Percentiles rank a stretch among this genome's conserved stretches.
Conservation (phyloP, 306 rosid species). For the Styphnolobium japonicum region DNA sequence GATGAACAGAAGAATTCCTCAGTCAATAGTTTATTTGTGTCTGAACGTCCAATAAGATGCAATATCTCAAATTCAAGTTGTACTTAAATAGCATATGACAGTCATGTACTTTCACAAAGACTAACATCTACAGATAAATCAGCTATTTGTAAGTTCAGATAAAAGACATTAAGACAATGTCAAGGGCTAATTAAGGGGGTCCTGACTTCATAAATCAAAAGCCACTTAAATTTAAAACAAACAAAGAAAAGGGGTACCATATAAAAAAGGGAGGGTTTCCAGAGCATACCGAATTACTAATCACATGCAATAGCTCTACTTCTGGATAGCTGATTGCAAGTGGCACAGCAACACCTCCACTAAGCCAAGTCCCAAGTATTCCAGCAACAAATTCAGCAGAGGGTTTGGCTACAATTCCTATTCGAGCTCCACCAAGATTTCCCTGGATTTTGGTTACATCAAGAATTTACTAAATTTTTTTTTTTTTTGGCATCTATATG, state of each 20-base stretch:
- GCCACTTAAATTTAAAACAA: background rate
- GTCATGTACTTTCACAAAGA: background rate
- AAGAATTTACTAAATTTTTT: conserved; percentile 14
- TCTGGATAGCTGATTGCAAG: conserved; percentile 94
- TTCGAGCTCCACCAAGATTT: conserved; percentile 73
- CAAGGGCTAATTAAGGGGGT: background rate
- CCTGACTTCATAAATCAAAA: background rate
- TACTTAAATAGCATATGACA: conserved; percentile 7
- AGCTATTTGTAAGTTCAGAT: conserved; percentile 2
- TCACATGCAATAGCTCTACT: conserved; percentile 81
- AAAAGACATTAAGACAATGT: background rate
- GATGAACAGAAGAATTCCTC: background rate
- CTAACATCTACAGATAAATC: background rate
- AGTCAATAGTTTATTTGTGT: background rate
- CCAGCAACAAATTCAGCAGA: conserved; percentile 92
- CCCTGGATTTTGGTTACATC: conserved; percentile 42
- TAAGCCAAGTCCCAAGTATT: conserved; percentile 86
- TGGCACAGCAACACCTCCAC: conserved; percentile 97
- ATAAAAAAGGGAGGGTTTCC: background rate
- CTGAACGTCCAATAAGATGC: conserved; percentile 10
- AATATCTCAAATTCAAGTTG: background rate
- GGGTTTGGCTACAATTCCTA: conserved; percentile 94
- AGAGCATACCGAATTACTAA: conserved; percentile 66
- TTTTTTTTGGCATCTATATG: background rate
- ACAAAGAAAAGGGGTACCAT: background rate